Conservation (phyloP, 352 stramenopile genomes). For the Globisporangium nagaii region DNA sequence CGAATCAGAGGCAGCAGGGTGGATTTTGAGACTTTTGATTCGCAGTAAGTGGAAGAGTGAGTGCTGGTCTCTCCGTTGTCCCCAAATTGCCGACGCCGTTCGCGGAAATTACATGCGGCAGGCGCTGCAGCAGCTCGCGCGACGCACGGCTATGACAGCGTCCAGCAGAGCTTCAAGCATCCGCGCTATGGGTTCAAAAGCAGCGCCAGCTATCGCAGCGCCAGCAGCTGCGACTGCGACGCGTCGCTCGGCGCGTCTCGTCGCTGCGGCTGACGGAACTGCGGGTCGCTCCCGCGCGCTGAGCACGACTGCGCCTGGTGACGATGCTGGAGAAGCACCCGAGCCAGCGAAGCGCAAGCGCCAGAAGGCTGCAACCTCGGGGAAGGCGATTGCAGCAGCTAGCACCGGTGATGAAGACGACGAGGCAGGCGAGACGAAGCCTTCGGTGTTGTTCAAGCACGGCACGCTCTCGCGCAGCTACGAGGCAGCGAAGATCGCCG, state of each 20-base stretch:
- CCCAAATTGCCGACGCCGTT: not conserved
- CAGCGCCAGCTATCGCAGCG: not conserved
- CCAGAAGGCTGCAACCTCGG: not conserved
- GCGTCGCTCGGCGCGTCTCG: constrained; percentile 10
- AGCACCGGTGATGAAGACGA: not conserved
- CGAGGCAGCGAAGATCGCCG: constrained; percentile 39
- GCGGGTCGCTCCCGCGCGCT: not conserved
- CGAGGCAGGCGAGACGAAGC: not conserved
- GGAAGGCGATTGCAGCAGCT: not conserved
- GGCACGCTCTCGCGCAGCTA: constrained; percentile 54
- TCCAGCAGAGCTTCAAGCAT: not conserved
- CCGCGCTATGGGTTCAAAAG: not conserved
- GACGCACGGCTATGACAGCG: not conserved
- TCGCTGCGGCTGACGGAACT: not conserved
- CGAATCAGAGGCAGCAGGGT: not conserved
- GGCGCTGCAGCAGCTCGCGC: not conserved
- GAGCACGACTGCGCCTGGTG: not conserved
- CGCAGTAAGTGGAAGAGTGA: not conserved
- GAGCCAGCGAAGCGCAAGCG: constrained; percentile 3
- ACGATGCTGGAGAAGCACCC: not conserved
- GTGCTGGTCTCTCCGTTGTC: not conserved
- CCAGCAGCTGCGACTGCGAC: not conserved
- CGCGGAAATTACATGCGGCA: constrained; percentile 9
- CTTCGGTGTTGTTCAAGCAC: constrained; percentile 27
- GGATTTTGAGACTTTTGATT: not conserved